Base-by-base conservation (phyloP, 2,329 filamentous ascomycete genomes). In the Trichoderma hamatum region DNA sequence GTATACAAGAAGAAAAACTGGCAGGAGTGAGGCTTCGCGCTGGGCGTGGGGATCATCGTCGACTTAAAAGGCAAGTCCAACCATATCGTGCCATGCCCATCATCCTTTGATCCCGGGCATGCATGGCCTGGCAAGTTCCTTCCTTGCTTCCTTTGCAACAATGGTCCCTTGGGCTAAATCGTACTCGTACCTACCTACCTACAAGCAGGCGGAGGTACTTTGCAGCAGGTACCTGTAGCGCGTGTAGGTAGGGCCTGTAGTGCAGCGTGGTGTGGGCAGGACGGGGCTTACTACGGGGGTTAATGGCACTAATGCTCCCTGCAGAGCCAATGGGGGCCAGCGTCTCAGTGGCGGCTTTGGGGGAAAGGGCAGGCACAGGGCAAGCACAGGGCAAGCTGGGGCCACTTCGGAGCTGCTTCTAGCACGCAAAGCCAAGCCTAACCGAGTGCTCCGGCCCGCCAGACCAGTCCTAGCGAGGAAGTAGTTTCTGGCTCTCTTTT, bases 61-160 rank as follows among this genome's bases (percentile, higher is more conserved):
- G 64, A 67, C 64, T 67, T 67, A 67, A 67, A 46, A 55, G 64
- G 64, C 64, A 67, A 67, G 64, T 67, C 64, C 64, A 67, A 59
- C 54, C 64, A 59, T 67, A 59, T 67, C 64, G 58, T 67, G 64
- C 64, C 64, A 56, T 58, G 64, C 46, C 64, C 34, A 67, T 58
- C 64, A 67, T 67, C 64, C 36, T 67, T 67, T 43, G 39, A 67
- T 51, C 64, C 64, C 54, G 64, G 64, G 28, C 14, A 36, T 67
- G 64, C 64, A 58, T 66, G 62, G 62, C 28, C 46, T 34, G 54
- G 62, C 24, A 65, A 51, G 62, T 46, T 59, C 54, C 39, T 67
- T 67, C 54, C 54, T 49, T 49, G 46, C 54, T n/a, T 56, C 39
- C 64, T 43, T 51, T 67, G 64, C 52, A 59, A 64, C 32, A 34